phyloP scores from a whole-genome alignment of 495 filamentous ascomycete genomes.

The Penicillium diatomitis region DNA sequence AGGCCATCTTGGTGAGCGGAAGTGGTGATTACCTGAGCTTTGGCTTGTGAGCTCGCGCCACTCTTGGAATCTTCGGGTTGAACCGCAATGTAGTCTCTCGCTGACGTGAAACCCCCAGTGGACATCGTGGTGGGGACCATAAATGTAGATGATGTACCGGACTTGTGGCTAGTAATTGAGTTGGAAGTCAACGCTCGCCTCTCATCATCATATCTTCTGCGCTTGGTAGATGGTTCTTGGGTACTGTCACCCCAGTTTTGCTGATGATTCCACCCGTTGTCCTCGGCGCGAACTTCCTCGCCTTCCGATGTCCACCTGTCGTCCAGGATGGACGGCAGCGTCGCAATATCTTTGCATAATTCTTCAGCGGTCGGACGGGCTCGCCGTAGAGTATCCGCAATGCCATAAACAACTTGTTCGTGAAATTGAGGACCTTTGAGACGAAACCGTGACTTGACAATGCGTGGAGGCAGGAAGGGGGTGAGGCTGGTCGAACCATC shows the following conservation, averaged over 20 bases:
- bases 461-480: conserved; percentile 47
- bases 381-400: conserved; percentile 56
- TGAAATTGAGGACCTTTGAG: conserved; percentile 48
- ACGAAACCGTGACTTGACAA: conserved; percentile 41
- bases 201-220: conserved; percentile 24
- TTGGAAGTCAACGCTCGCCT: conserved; percentile 16
- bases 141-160: conserved; percentile 22
- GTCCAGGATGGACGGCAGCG: conserved; percentile 46
- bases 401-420: conserved; percentile 44
- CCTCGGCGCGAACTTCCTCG: conserved; percentile 35
- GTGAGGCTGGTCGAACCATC: conserved; percentile 44
- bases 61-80: conserved; percentile 1
- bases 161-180: conserved; percentile 18
- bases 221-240: conserved; percentile 24
- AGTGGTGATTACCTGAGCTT: conserved; percentile 11
- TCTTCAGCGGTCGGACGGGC: conserved; percentile 39
- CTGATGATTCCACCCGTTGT: conserved; percentile 27
- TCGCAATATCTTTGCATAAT: conserved; percentile 38
- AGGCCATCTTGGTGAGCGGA: conserved; percentile 17
- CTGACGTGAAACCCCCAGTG: conserved; percentile 33
- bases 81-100: conserved; percentile 32
- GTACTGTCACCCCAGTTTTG: conserved; percentile 5
- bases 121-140: conserved; percentile 29
- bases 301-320: conserved; percentile 56
- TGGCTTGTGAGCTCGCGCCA: conserved; percentile 6